phyloP scores from a whole-genome alignment of 768 basidiomycete genomes.

The Calocybe gangraenosa region DNA sequence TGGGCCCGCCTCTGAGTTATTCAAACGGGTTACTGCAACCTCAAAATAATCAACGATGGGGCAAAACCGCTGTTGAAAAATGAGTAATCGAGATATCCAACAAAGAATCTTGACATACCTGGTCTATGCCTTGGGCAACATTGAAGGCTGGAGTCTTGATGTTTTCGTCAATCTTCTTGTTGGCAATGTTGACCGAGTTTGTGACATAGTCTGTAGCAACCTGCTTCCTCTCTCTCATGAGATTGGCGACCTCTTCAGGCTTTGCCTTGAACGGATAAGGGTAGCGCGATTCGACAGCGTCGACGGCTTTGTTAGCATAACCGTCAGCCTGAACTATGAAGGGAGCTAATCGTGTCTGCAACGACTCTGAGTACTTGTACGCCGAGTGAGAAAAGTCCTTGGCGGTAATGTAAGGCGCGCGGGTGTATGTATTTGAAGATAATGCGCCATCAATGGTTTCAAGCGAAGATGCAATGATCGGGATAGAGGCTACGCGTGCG shows the following conservation, averaged over 20 bases:
- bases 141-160: conserved; percentile 60
- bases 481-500: conserved; percentile 65
- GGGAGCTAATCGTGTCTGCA: conserved; percentile 64
- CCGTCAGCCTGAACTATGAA: conserved; percentile 59
- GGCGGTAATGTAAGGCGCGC: conserved; percentile 62
- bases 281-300: conserved; percentile 67
- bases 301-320: conserved; percentile 71
- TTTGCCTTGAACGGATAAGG: conserved; percentile 74
- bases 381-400: conserved; percentile 56
- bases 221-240: conserved; percentile 54
- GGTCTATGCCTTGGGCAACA: conserved; percentile 67
- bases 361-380: conserved; percentile 58
- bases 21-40: conserved; percentile 44
- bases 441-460: conserved; percentile 57
- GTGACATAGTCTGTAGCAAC: conserved; percentile 49
- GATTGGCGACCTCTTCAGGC: conserved; percentile 64
- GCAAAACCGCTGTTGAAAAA: conserved; percentile 53
- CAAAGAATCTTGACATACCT: conserved; percentile 42
- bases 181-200: conserved; percentile 33
- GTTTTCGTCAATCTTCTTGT: conserved; percentile 46
- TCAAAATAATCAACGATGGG: conserved; percentile 74
- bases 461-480: conserved; percentile 63
- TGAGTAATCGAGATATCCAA: conserved; percentile 11
- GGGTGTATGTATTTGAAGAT: conserved; percentile 54
- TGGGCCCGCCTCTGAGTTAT: conserved; percentile 43